Conservation (phyloP, 2,329 filamentous ascomycete species). For the Parafenestella ontariensis region DNA sequence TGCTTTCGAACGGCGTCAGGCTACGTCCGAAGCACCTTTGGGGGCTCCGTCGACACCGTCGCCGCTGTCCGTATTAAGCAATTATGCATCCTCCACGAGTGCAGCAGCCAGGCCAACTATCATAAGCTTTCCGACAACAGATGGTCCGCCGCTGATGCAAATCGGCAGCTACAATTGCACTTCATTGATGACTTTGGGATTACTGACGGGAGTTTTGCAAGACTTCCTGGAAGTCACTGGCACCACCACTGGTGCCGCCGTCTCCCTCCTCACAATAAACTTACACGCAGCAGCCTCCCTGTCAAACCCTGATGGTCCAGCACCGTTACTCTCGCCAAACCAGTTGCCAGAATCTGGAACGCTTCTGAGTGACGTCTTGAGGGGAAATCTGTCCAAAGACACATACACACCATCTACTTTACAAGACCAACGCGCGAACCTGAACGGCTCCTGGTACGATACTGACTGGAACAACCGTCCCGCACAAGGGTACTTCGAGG, state of each 20-base stretch:
- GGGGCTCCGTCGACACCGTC: conserved; percentile 4
- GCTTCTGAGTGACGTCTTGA: conserved; percentile 57
- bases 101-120: conserved; percentile 19
- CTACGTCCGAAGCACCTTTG: conserved; percentile 4
- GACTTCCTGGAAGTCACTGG: conserved; percentile 62
- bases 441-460: conserved; percentile 66
- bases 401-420: conserved; percentile 63
- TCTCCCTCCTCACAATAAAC: conserved; percentile 64
- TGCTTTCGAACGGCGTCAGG: conserved; percentile 17
- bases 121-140: conserved; percentile 23
- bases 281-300: conserved; percentile 61
- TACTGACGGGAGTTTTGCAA: conserved; percentile 58
- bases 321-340: conserved; percentile 49
- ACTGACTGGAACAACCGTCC: conserved; percentile 52
- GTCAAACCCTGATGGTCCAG: conserved; percentile 49
- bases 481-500: conserved; percentile 60
- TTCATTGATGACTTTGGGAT: conserved; percentile 57
- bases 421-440: conserved; percentile 59
- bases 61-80: conserved; percentile 3
- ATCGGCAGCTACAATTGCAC: conserved; percentile 64
- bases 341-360: conserved; percentile 55
- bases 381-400: conserved; percentile 56
- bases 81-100: conserved; percentile 13
- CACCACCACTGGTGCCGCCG: conserved; percentile 62
- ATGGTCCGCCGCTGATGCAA: conserved; percentile 48